These are phyloP conservation scores for Medicago ruthenica DNA, from an alignment of 306 rosid genomes.

Conservation along the genomic window DNA sequence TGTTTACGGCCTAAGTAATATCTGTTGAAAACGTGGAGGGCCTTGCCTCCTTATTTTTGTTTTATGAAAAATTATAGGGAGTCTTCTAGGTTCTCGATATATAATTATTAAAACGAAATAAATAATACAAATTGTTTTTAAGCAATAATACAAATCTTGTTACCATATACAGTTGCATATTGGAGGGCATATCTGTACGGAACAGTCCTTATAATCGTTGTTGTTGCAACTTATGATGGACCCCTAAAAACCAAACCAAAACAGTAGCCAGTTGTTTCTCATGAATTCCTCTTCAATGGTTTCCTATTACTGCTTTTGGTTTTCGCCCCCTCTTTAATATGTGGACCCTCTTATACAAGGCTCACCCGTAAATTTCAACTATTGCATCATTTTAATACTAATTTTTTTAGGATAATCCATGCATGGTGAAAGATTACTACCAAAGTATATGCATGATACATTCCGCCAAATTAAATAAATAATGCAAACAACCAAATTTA, in stretches of 20 bases:
- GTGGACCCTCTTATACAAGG: not conserved
- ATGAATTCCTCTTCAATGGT: not conserved
- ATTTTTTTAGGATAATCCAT: not conserved
- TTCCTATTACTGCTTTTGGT: not conserved
- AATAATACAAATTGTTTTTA: no score
- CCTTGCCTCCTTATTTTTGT: no score
- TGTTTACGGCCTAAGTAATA: no score
- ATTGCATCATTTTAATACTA: not conserved
- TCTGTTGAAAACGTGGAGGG: no score
- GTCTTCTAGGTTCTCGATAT: no score
- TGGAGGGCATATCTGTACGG: slow-evolving; percentile 10
- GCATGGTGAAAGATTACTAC: not conserved
- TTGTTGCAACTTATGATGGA: not conserved
- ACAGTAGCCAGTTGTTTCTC: slow-evolving; percentile 4
- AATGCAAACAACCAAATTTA: not conserved
- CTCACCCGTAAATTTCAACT: not conserved
- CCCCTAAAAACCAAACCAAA: not conserved
- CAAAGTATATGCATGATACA: not conserved
- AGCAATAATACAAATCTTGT: not conserved
- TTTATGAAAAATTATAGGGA: no score
- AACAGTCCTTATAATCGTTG: slow-evolving; percentile 1
- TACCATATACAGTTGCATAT: not conserved
- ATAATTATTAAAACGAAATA: no score
- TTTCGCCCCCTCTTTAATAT: not conserved
- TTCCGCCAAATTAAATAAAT: not conserved